Evolutionary conservation across 2,329 filamentous ascomycete genomes (phyloP).

Genomic region (Samsoniella hepiali): DNA sequence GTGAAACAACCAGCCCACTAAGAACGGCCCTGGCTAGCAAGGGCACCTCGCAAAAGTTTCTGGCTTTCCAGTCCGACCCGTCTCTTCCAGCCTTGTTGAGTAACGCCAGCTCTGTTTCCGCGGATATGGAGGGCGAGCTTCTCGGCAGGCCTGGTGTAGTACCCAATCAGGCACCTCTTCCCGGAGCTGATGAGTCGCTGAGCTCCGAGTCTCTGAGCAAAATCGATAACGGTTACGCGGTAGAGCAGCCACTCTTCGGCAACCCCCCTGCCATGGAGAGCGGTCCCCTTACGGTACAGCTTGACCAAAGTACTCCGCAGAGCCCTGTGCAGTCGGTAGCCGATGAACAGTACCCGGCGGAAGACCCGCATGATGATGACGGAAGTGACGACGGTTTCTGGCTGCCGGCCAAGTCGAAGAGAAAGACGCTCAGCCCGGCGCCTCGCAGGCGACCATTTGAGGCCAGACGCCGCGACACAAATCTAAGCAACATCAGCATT

Average conservation of each 20-base stretch:
- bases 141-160: constrained; percentile 48
- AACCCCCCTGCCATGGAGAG: constrained; percentile 33
- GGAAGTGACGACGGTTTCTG: constrained; percentile 55
- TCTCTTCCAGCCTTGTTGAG: constrained; percentile 62
- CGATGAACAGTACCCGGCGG: constrained; percentile 18
- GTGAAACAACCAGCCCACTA: constrained; percentile 49
- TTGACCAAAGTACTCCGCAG: constrained; percentile 23
- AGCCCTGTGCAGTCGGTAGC: constrained; percentile 16
- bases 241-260: constrained; percentile 41
- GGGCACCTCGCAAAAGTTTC: constrained; percentile 44
- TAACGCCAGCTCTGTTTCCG: constrained; percentile 61
- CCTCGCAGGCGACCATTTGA: constrained; percentile 30
- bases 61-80: constrained; percentile 59
- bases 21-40: constrained; percentile 39
- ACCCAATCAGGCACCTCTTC: constrained; percentile 39
- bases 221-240: constrained; percentile 45
- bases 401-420: constrained; percentile 52
- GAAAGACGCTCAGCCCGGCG: constrained; percentile 33
- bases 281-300: constrained; percentile 30
- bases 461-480: constrained; percentile 54
- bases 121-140: constrained; percentile 60
- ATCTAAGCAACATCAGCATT: constrained; percentile 58
- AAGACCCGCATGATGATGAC: constrained; percentile 46
- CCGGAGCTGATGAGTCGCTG: constrained; percentile 53
- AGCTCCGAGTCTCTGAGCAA: constrained; percentile 52